These are phyloP conservation scores for Pichia sp. DNA, from an alignment of 1,139 yeast species.

Conservation along the genomic window DNA sequence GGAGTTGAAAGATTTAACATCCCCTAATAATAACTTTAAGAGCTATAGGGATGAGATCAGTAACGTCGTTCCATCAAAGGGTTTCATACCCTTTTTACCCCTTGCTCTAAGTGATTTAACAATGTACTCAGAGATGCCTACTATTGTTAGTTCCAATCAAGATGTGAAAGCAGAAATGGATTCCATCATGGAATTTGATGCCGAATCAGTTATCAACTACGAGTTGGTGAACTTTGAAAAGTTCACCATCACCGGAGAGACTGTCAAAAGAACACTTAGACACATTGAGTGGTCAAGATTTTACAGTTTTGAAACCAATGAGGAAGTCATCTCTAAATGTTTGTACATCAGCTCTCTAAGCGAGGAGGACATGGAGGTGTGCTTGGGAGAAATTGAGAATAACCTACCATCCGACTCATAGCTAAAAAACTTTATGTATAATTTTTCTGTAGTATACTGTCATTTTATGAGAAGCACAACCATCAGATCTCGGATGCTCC, in stretches of 20 bases:
- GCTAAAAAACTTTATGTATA: too few relatives aligned
- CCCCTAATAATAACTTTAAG: constrained; percentile 60
- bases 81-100: constrained; percentile 88
- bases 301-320: constrained; percentile 42
- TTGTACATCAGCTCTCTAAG: constrained; percentile 72
- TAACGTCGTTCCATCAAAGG: constrained; percentile 49
- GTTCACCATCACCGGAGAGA: constrained; percentile 68
- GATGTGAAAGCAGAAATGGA: constrained; percentile 4
- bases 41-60: constrained; percentile 58
- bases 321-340: constrained; percentile 72
- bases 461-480: too few relatives aligned
- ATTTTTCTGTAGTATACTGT: too few relatives aligned
- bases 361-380: constrained; percentile 63
- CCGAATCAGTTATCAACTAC: constrained; percentile 27
- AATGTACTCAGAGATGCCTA: constrained; percentile 67
- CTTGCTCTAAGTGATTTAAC: constrained; percentile 78
- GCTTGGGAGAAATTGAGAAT: constrained; percentile 23
- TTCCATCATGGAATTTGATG: constrained; percentile 12
- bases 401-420: too few relatives aligned
- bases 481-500: too few relatives aligned
- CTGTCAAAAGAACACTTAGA: constrained; percentile 73
- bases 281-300: constrained; percentile 79
- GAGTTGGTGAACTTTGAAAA: constrained; percentile 68
- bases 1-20: constrained; percentile 56
- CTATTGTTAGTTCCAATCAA: constrained; percentile 29